Conservation (phyloP, 2,329 filamentous ascomycete species). For the Alternaria arborescens region DNA sequence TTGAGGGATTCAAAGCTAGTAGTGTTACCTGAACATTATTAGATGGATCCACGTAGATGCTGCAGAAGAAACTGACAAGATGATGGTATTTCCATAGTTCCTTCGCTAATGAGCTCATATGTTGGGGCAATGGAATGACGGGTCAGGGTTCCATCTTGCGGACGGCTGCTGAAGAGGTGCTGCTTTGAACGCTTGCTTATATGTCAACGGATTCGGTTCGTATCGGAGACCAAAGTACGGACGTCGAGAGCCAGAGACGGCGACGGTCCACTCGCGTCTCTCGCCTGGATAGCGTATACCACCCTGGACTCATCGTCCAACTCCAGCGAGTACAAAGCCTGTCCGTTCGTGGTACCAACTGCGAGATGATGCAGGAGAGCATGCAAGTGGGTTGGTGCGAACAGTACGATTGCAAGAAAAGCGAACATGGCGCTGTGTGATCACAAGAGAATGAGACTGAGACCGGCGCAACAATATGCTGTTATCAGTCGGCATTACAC, state of each 20-base stretch:
- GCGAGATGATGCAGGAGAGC: conserved; percentile 30
- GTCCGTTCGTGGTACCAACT: conserved; percentile 26
- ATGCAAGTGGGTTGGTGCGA: conserved; percentile 11
- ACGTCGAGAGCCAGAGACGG: conserved; percentile 32
- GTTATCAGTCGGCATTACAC: neutral
- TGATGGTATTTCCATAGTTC: conserved; percentile 26
- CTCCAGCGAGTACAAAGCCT: conserved; percentile 27
- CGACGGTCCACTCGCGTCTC: conserved; percentile 23
- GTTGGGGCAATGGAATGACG: conserved; percentile 24
- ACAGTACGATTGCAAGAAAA: conserved; percentile 12
- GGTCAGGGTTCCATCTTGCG: conserved; percentile 28
- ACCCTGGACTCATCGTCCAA: conserved; percentile 21
- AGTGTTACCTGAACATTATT: conserved; percentile 25
- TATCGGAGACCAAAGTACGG: conserved; percentile 1
- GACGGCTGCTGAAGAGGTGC: conserved; percentile 29
- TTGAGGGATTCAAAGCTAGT: conserved; percentile 27
- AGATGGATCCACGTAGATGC: neutral
- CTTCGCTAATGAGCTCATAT: conserved; percentile 29
- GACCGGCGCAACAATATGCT: neutral
- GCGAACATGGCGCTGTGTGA: conserved; percentile 12
- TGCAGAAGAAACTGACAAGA: conserved; percentile 23
- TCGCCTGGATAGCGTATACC: conserved; percentile 19
- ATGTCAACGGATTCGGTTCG: conserved; percentile 2
- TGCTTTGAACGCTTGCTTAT: conserved; percentile 21
- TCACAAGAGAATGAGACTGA: neutral